phyloP scores from a whole-genome alignment of 495 filamentous ascomycete species.

The Aspergillus funiculosus region DNA sequence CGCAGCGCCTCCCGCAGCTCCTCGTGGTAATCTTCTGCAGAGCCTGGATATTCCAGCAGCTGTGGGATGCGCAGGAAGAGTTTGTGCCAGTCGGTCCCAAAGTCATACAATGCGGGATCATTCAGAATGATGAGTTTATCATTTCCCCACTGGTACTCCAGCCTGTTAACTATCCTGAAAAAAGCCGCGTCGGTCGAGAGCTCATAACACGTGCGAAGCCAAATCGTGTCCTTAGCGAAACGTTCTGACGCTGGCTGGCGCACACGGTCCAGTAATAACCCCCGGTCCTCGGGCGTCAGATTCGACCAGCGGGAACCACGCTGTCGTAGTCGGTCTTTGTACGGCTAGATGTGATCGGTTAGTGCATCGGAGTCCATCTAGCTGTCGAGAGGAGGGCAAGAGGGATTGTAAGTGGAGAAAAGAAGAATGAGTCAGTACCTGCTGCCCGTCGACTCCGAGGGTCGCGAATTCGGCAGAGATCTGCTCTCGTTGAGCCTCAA shows the following conservation, averaged over 20 bases:
- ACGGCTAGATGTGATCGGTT: background rate
- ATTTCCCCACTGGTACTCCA: too few species aligned
- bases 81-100: background rate
- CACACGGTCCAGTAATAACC: background rate
- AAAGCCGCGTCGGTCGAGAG: background rate
- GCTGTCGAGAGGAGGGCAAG: too few species aligned
- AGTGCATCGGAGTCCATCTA: background rate
- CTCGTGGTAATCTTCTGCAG: background rate
- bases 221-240: background rate
- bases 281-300: background rate
- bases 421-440: too few species aligned
- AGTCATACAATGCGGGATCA: background rate
- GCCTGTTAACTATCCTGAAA: background rate
- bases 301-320: too few species aligned
- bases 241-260: background rate
- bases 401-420: background rate
- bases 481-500: background rate
- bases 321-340: background rate
- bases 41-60: background rate
- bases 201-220: background rate
- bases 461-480: background rate
- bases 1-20: background rate
- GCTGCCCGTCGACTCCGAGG: background rate
- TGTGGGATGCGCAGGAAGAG: background rate
- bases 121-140: background rate